Evolutionary conservation across 805 yeast species (phyloP).

Genomic region (Tetrapisispora fleetii): DNA sequence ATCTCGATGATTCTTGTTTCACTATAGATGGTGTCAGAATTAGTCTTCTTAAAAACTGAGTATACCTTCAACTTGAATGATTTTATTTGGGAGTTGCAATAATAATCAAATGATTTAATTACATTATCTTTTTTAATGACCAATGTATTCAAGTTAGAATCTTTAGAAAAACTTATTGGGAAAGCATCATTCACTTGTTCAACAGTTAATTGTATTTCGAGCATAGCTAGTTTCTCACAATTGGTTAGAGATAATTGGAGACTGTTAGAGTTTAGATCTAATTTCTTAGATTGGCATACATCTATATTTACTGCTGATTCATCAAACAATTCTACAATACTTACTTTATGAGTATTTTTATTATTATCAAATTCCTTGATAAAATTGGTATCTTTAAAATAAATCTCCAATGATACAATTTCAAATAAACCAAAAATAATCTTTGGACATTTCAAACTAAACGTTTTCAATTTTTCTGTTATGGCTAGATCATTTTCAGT

Average conservation of each 20-base stretch:
- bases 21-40: constrained; percentile 6
- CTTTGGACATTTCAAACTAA: constrained; percentile 11
- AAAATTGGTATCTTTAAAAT: constrained; percentile 21
- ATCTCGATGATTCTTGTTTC: constrained; percentile 10
- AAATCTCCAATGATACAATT: constrained; percentile 15
- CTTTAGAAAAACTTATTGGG: constrained; percentile 1
- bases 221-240: constrained; percentile 2
- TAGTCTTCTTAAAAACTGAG: constrained; percentile 7
- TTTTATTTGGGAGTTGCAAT: constrained; percentile 8
- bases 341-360: background rate
- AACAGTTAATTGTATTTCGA: constrained; percentile 5
- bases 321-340: constrained; percentile 8
- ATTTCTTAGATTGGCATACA: constrained; percentile 10
- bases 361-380: constrained; percentile 15
- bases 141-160: background rate
- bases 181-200: background rate
- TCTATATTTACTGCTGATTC: constrained; percentile 12
- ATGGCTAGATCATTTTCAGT: constrained; percentile 5
- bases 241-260: constrained; percentile 11
- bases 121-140: constrained; percentile 3
- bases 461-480: constrained; percentile 4
- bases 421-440: constrained; percentile 19
- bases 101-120: constrained; percentile 11
- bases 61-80: constrained; percentile 12
- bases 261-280: constrained; percentile 14